These are phyloP conservation scores for Schizophyllum amplum DNA, from an alignment of 1,284 basidiomycete species.

Conservation along the genomic window DNA sequence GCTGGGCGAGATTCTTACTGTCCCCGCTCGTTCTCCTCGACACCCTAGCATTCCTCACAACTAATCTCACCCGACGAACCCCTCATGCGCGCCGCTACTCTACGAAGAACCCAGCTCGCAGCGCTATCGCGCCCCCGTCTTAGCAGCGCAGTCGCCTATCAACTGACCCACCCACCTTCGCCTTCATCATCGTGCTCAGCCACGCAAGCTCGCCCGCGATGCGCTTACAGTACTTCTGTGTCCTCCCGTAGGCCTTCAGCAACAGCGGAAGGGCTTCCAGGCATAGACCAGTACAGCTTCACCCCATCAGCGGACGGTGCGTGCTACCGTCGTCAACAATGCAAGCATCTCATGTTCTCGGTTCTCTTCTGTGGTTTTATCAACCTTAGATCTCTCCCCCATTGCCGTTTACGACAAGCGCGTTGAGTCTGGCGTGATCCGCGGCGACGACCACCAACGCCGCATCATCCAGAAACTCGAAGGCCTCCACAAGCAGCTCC, in stretches of 20 bases:
- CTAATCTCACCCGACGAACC: not conserved
- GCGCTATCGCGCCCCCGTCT: not conserved
- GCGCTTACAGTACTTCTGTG: not conserved
- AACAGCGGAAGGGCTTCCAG: no score
- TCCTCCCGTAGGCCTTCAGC: not conserved
- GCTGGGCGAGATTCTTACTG: no score
- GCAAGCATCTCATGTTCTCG: not conserved
- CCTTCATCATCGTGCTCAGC: not conserved
- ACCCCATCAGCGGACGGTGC: not conserved
- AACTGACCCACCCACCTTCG: not conserved
- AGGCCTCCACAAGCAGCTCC: constrained; percentile 68
- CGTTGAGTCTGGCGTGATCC: constrained; percentile 63
- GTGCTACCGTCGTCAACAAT: not conserved
- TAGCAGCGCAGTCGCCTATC: not conserved
- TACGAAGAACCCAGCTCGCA: not conserved
- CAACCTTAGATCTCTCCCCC: not conserved
- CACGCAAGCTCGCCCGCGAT: not conserved
- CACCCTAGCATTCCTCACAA: no score
- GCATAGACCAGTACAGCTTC: not conserved
- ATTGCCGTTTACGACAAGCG: constrained; percentile 55
- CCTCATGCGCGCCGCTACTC: not conserved
- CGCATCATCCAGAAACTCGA: constrained; percentile 81
- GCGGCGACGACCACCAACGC: constrained; percentile 79
- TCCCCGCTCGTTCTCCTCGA: no score
- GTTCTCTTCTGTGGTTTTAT: not conserved